Conservation (phyloP, 768 basidiomycete genomes). For the Daedaleopsis nitida region DNA sequence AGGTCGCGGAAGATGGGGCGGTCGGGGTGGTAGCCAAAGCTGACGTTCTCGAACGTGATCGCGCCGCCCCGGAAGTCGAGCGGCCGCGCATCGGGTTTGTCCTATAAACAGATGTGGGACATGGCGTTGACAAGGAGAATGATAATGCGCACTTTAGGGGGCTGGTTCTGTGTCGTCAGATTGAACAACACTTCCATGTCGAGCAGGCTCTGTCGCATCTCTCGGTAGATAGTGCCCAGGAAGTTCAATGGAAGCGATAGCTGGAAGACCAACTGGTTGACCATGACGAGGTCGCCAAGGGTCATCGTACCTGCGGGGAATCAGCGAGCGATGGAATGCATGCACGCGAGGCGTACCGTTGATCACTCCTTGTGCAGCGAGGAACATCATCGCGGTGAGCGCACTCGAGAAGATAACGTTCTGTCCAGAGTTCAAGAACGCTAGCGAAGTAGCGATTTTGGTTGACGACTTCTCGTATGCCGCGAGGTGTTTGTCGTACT, state of each 20-base stretch:
- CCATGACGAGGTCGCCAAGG: conserved; percentile 97
- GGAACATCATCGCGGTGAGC: conserved; percentile 91
- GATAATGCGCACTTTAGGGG: conserved; percentile 52
- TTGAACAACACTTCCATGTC: conserved; percentile 98
- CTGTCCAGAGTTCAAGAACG: conserved; percentile 94
- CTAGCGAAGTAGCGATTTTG: conserved; percentile 93
- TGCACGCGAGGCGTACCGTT: conserved; percentile 57
- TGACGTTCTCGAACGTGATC: conserved; percentile 91
- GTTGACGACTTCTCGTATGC: conserved; percentile 90
- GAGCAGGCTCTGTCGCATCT: conserved; percentile 91
- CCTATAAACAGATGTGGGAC: conserved; percentile 42
- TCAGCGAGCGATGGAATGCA: background rate
- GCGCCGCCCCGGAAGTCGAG: conserved; percentile 77
- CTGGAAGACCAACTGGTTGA: conserved; percentile 98
- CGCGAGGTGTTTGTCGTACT: conserved; percentile 88
- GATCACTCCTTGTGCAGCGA: conserved; percentile 93
- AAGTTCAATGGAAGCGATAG: conserved; percentile 96
- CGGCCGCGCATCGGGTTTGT: conserved; percentile 66
- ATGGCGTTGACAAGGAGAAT: background rate
- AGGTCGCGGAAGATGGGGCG: conserved; percentile 90
- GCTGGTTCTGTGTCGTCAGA: conserved; percentile 78
- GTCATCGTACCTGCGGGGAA: conserved; percentile 84
- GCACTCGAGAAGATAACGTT: conserved; percentile 96
- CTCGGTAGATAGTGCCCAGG: conserved; percentile 95
- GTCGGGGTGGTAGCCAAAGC: conserved; percentile 88